Conservation (phyloP, 2,329 filamentous ascomycete species). For the Venturia carpophila region DNA sequence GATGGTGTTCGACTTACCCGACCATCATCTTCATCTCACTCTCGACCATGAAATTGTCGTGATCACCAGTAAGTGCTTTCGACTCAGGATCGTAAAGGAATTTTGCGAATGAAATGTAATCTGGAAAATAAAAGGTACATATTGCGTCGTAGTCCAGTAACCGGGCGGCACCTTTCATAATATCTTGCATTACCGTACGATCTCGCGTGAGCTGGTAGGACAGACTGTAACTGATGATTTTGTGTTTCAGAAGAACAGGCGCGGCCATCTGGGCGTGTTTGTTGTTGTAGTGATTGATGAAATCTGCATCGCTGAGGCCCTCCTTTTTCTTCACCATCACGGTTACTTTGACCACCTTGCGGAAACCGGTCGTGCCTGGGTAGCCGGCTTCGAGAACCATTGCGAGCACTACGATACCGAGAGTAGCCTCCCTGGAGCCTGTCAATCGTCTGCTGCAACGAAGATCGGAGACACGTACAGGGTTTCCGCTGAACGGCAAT, state of each 20-base stretch:
- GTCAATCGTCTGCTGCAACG: too few species aligned
- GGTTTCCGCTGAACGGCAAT: background rate
- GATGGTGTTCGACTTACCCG: slow-evolving; percentile 19
- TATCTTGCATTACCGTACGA: slow-evolving; percentile 38
- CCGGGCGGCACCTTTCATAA: slow-evolving; percentile 38
- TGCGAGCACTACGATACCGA: background rate
- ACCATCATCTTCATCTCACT: slow-evolving; percentile 40
- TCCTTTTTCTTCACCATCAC: slow-evolving; percentile 41
- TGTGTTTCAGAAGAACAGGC: slow-evolving; percentile 37
- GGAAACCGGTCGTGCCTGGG: slow-evolving; percentile 37
- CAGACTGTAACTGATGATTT: slow-evolving; percentile 39
- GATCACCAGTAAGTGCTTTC: slow-evolving; percentile 33
- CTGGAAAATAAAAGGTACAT: slow-evolving; percentile 41
- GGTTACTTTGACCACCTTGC: slow-evolving; percentile 41
- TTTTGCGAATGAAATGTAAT: slow-evolving; percentile 38
- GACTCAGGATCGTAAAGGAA: slow-evolving; percentile 41
- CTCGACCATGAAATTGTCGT: slow-evolving; percentile 35
- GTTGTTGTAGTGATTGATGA: slow-evolving; percentile 40
- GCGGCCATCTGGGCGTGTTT: slow-evolving; percentile 39
- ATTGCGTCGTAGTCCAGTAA: slow-evolving; percentile 41
- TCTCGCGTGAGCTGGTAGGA: slow-evolving; percentile 40
- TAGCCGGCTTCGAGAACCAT: slow-evolving; percentile 40
- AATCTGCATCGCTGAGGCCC: slow-evolving; percentile 38
- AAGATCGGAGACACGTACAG: too few species aligned
- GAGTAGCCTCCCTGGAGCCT: too few species aligned